Evolutionary conservation across 2,329 filamentous ascomycete genomes (phyloP).

Genomic region (Stachybotrys echinatus): DNA sequence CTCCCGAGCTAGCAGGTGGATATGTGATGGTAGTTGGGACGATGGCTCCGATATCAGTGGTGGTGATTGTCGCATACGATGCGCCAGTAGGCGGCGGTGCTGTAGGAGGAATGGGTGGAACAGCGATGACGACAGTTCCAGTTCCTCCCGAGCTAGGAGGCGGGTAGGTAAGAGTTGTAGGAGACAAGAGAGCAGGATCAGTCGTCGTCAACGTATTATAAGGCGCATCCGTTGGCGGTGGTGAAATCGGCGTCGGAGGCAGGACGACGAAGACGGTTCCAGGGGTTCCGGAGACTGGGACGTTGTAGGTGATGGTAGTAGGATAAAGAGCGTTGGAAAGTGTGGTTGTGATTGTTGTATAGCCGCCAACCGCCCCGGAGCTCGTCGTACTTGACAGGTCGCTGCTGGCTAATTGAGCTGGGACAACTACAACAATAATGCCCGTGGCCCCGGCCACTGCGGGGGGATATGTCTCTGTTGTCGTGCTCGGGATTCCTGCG

Average conservation of each 20-base stretch:
- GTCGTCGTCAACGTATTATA: background rate
- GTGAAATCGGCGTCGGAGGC: background rate
- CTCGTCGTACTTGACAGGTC: too few relatives aligned
- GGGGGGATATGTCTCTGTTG: too few relatives aligned
- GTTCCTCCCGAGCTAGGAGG: background rate
- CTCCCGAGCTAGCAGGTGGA: background rate
- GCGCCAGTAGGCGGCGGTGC: background rate
- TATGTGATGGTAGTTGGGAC: background rate
- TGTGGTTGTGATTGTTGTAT: background rate
- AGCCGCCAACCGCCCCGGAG: background rate
- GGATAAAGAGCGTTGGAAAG: background rate
- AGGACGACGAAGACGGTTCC: background rate
- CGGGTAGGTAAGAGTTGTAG: background rate
- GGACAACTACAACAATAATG: too few relatives aligned
- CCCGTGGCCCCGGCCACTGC: too few relatives aligned
- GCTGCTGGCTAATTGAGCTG: too few relatives aligned
- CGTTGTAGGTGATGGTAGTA: background rate
- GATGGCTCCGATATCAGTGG: background rate
- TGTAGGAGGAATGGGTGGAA: background rate
- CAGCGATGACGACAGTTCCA: background rate
- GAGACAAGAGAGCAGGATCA: background rate
- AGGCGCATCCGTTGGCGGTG: background rate
- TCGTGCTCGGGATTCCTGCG: too few relatives aligned
- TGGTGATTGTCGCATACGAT: background rate
- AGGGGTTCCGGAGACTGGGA: background rate